A percentile compares a stretch with the other conserved stretches of the same genome.
These are phyloP conservation scores for Pseudonitzschia delicatissima DNA, from an alignment of 108 stramenopile genomes.

Conservation along the genomic window DNA sequence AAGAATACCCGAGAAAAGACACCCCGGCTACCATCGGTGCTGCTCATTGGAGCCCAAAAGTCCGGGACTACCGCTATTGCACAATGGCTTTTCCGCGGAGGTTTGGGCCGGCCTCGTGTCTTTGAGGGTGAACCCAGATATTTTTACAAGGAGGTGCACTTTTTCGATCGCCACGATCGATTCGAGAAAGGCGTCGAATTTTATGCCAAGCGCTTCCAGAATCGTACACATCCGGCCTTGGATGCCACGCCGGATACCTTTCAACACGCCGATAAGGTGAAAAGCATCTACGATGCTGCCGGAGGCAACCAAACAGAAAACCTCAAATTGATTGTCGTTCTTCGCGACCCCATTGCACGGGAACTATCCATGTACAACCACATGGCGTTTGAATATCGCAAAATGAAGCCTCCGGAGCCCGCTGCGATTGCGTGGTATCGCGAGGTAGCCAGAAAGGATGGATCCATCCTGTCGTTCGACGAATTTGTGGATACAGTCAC, in stretches of 20 bases:
- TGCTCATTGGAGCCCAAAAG: constrained; percentile 45
- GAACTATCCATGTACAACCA: constrained; percentile 42
- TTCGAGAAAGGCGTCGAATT: constrained; percentile 36
- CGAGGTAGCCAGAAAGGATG: constrained; percentile 8
- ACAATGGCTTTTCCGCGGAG: constrained; percentile 37
- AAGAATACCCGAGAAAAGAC: no score
- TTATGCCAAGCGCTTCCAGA: constrained; percentile 33
- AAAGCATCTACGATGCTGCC: constrained; percentile 14
- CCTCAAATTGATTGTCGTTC: constrained; percentile 34
- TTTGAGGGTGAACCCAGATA: constrained; percentile 30
- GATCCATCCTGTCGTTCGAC: constrained; percentile 25
- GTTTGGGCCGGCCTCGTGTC: constrained; percentile 11
- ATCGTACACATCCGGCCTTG: no score
- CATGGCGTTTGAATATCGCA: constrained; percentile 1
- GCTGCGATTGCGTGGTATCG: constrained; percentile 25
- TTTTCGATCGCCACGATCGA: constrained; percentile 29
- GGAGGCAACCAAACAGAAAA: constrained; percentile 13
- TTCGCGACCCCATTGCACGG: constrained; percentile 37
- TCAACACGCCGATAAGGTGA: constrained; percentile 10
- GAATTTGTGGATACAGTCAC: constrained; percentile 16
- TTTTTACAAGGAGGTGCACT: constrained; percentile 42
- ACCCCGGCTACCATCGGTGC: constrained; percentile 14
- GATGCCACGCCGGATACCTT: constrained; percentile 40
- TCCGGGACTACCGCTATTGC: constrained; percentile 24
- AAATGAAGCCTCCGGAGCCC: constrained; percentile 14